Percentiles rank a stretch among this genome's conserved stretches.
These are phyloP conservation scores for Venturia pyrina DNA, from an alignment of 2,329 filamentous ascomycete species.

Conservation along the genomic window DNA sequence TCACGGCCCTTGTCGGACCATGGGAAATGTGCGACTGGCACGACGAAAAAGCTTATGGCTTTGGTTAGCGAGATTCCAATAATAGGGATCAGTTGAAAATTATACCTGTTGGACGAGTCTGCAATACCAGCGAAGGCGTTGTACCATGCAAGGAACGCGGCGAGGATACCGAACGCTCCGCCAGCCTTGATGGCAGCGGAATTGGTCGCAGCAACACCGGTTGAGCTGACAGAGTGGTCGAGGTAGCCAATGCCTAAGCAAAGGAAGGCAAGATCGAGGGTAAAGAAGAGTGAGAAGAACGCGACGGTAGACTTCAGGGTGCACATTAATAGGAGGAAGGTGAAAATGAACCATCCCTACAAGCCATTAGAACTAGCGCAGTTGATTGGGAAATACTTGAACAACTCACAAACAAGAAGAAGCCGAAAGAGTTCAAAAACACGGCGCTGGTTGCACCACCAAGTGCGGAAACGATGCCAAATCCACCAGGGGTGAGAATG, in stretches of 20 bases:
- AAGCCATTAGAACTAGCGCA: neutral
- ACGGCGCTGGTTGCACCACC: constrained; percentile 27
- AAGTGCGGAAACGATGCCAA: constrained; percentile 38
- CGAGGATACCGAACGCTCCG: constrained; percentile 42
- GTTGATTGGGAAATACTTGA: neutral
- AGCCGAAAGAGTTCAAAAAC: constrained; percentile 44
- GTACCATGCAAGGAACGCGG: constrained; percentile 46
- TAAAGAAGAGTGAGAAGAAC: constrained; percentile 49
- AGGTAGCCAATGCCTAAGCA: constrained; percentile 47
- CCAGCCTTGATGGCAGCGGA: constrained; percentile 39
- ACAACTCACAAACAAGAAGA: constrained; percentile 43
- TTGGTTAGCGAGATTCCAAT: neutral
- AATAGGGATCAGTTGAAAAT: neutral
- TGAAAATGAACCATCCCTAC: constrained; percentile 49
- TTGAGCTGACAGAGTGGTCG: constrained; percentile 19
- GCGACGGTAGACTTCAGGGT: constrained; percentile 49
- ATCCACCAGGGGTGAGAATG: constrained; percentile 45
- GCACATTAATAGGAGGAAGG: constrained; percentile 44
- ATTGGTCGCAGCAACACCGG: constrained; percentile 29
- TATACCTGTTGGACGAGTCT: constrained; percentile 41
- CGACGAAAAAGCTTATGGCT: constrained; percentile 68
- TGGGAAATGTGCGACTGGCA: constrained; percentile 88
- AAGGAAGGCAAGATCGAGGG: constrained; percentile 48
- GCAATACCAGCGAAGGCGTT: constrained; percentile 45
- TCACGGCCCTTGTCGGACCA: constrained; percentile 74